These are phyloP conservation scores for Epichloe bromicola DNA, from an alignment of 2,329 filamentous ascomycete genomes.

Conservation along the genomic window DNA sequence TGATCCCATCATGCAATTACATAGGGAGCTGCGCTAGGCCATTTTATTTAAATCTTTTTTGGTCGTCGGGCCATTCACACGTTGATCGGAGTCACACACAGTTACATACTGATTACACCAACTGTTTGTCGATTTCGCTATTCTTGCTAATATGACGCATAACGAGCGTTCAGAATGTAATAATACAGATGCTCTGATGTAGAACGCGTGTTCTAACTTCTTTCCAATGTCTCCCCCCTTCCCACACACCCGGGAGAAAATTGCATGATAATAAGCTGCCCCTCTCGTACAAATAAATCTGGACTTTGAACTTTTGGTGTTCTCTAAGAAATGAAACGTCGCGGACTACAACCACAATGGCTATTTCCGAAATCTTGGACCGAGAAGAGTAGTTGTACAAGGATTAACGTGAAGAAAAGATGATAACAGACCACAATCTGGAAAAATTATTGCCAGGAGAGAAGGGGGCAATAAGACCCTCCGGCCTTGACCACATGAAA, in stretches of 20 bases:
- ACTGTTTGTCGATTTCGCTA: background rate
- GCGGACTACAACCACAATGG: background rate
- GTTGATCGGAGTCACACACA: too few species aligned
- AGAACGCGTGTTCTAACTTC: background rate
- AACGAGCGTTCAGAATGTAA: conserved; percentile 4
- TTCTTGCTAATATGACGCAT: background rate
- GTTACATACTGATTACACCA: background rate
- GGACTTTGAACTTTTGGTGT: background rate
- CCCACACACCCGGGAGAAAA: too few species aligned
- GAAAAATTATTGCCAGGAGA: background rate
- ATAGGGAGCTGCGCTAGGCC: background rate
- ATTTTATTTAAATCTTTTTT: background rate
- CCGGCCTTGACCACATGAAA: background rate
- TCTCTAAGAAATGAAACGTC: background rate
- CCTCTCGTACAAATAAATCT: background rate
- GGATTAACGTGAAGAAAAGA: conserved; percentile 9
- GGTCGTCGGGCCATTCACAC: too few species aligned
- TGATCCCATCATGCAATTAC: background rate
- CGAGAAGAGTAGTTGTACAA: conserved; percentile 24
- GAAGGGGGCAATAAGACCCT: too few species aligned
- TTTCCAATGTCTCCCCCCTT: background rate
- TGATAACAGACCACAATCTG: background rate
- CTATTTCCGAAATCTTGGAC: background rate
- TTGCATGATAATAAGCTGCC: background rate
- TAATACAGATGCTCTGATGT: background rate